Conservation (phyloP, 2,329 filamentous ascomycete genomes). For the Apiospora marii region DNA sequence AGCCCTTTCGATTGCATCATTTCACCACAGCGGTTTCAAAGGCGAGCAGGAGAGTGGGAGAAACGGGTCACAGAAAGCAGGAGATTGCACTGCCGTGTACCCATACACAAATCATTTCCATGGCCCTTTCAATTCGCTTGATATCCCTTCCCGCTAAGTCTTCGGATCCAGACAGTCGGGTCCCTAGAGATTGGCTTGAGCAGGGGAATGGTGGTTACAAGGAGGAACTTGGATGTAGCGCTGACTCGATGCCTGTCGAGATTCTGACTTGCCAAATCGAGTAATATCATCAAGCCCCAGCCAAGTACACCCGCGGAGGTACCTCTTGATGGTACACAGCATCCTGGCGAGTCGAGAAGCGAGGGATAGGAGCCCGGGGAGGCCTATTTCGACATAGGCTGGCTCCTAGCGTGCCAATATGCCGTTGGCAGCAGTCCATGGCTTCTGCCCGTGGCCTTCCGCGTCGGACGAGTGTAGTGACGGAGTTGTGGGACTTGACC, state of each 20-base stretch:
- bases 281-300: constrained; percentile 12
- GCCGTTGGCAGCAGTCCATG: not conserved
- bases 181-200: not conserved
- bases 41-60: not conserved
- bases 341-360: not conserved
- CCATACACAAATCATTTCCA: constrained; percentile 16
- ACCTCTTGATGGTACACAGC: constrained; percentile 7
- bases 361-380: not conserved
- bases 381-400: not conserved
- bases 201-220: constrained; percentile 6
- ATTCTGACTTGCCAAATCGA: constrained; percentile 14
- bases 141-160: constrained; percentile 5
- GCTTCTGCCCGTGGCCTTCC: not conserved
- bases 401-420: not conserved
- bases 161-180: constrained; percentile 3
- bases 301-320: not conserved
- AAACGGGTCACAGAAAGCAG: not conserved
- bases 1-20: not conserved
- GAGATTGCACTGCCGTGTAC: constrained; percentile 11
- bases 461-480: not conserved
- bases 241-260: constrained; percentile 2
- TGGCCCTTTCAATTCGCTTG: constrained; percentile 8
- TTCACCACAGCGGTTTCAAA: not conserved
- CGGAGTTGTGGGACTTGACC: constrained; percentile 3
- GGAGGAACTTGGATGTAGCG: not conserved